A percentile compares a stretch with the other conserved stretches of the same genome.
These are phyloP conservation scores for Leccinum broughii DNA, from an alignment of 768 basidiomycete genomes.

Conservation along the genomic window DNA sequence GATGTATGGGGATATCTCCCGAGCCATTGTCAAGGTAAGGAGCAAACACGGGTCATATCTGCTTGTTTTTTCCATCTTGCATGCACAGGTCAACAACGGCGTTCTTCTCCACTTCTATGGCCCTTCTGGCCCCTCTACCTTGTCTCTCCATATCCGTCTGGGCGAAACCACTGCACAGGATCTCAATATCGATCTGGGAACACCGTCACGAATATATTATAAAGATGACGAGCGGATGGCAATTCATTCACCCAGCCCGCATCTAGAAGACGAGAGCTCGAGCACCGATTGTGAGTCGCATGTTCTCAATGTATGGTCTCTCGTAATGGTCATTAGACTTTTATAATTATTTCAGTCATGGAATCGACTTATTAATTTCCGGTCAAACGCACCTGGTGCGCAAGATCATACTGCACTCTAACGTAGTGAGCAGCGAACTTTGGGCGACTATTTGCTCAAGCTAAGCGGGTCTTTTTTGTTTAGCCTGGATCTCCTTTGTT, in stretches of 20 bases:
- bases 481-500: slow-evolving; percentile 89
- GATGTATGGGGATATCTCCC: slow-evolving; percentile 72
- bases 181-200: slow-evolving; percentile 73
- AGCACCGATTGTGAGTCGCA: slow-evolving; percentile 51
- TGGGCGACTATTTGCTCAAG: neutral
- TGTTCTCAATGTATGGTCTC: neutral
- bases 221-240: slow-evolving; percentile 90
- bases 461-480: neutral
- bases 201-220: slow-evolving; percentile 75
- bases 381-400: slow-evolving; percentile 68
- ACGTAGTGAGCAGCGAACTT: slow-evolving; percentile 59
- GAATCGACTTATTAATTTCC: slow-evolving; percentile 83
- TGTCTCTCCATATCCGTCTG: slow-evolving; percentile 58
- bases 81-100: slow-evolving; percentile 65
- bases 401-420: slow-evolving; percentile 88
- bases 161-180: slow-evolving; percentile 84
- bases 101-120: slow-evolving; percentile 70
- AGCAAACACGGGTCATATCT: neutral
- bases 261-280: slow-evolving; percentile 45
- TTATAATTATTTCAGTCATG: slow-evolving; percentile 92
- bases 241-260: slow-evolving; percentile 60
- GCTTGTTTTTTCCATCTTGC: neutral
- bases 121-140: slow-evolving; percentile 37
- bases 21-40: slow-evolving; percentile 66
- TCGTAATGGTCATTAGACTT: slow-evolving; percentile 56